phyloP scores from a whole-genome alignment of 1,284 basidiomycete species.

The Heterobasidion annosum region DNA sequence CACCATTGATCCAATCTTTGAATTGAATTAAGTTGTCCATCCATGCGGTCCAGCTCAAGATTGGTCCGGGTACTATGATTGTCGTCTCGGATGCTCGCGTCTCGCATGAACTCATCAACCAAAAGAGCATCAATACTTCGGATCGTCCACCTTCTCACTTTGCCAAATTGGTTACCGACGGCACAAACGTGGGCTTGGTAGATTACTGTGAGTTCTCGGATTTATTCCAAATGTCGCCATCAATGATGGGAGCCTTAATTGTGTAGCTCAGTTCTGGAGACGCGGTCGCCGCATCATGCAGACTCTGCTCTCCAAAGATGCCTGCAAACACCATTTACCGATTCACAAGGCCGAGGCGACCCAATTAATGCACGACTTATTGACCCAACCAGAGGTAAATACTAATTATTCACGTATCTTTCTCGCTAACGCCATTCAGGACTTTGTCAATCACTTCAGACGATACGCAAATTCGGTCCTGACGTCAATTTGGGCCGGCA shows the following conservation, averaged over 20 bases:
- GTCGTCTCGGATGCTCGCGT: neutral
- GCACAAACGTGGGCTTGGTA: neutral
- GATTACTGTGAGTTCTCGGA: neutral
- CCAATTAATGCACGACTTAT: neutral
- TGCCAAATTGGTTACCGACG: neutral
- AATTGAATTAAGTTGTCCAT: too few relatives aligned
- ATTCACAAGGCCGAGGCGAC: slow-evolving; percentile 1
- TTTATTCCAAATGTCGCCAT: neutral
- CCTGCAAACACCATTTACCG: neutral
- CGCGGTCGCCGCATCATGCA: neutral
- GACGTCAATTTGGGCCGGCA: slow-evolving; percentile 20
- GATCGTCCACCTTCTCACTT: neutral
- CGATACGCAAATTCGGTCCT: slow-evolving; percentile 20
- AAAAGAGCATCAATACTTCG: neutral
- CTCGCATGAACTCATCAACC: neutral
- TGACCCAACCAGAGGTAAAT: neutral
- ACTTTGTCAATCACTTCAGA: slow-evolving; percentile 17
- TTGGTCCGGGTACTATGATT: neutral
- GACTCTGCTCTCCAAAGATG: neutral
- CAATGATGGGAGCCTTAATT: too few relatives aligned
- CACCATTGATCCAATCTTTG: neutral
- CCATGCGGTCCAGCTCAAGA: neutral
- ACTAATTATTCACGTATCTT: neutral
- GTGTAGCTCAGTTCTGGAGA: neutral
- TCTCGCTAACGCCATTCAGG: slow-evolving; percentile 7